These are phyloP conservation scores for Cucurbita moschata DNA, from an alignment of 306 rosid species.

Conservation along the genomic window DNA sequence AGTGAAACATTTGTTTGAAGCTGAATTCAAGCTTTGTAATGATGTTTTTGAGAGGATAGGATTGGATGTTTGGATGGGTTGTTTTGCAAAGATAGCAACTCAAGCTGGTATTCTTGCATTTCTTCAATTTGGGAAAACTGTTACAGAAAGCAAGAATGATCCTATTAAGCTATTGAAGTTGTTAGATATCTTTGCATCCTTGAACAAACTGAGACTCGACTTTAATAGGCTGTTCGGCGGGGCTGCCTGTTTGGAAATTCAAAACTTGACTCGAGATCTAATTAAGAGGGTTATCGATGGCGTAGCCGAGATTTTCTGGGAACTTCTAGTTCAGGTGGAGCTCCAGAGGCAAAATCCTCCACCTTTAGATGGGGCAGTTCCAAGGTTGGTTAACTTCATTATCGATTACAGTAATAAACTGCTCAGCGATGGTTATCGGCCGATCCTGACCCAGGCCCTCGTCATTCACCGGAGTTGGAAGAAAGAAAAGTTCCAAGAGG, in stretches of 20 bases:
- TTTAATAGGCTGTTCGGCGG: conserved; percentile 94
- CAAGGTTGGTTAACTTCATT: conserved; percentile 62
- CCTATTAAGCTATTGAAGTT: conserved; percentile 84
- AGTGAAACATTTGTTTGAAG: conserved; percentile 96
- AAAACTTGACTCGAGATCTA: conserved; percentile 89
- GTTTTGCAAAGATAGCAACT: conserved; percentile 89
- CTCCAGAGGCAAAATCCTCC: conserved; percentile 80
- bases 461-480: conserved; percentile 93
- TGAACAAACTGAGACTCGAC: conserved; percentile 84
- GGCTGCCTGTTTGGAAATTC: conserved; percentile 73
- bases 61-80: conserved; percentile 79
- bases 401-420: conserved; percentile 83
- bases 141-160: conserved; percentile 86
- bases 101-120: conserved; percentile 94
- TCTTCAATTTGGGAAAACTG: conserved; percentile 94
- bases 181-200: conserved; percentile 84
- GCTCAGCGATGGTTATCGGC: conserved; percentile 78
- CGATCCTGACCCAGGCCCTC: conserved; percentile 76
- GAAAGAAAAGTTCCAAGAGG: conserved; percentile 76
- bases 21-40: conserved; percentile 82
- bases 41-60: conserved; percentile 94
- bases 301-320: conserved; percentile 89
- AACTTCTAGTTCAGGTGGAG: conserved; percentile 73
- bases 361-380: conserved; percentile 70
- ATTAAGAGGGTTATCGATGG: conserved; percentile 85